phyloP scores from a whole-genome alignment of 306 rosid species.

The Abrus precatorius region DNA sequence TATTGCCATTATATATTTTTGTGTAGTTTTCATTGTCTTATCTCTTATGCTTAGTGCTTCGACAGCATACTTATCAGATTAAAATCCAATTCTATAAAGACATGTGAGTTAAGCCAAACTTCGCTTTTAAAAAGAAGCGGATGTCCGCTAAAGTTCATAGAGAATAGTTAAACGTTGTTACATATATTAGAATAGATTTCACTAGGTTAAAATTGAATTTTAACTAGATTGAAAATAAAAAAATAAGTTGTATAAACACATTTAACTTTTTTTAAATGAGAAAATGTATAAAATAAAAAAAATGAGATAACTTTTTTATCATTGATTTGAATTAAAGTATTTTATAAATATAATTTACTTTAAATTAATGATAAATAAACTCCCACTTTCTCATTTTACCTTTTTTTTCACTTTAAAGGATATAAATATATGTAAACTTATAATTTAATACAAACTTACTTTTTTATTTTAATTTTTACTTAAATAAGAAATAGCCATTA shows the following conservation, averaged over 20 bases:
- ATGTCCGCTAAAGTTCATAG: conserved; percentile 55
- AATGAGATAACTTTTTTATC: no score
- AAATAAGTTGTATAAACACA: not conserved
- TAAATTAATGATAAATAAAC: no score
- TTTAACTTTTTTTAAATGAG: no score
- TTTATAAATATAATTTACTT: no score
- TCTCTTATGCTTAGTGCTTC: conserved; percentile 39
- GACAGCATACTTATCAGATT: conserved; percentile 50
- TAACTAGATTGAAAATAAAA: not conserved
- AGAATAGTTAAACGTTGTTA: conserved; percentile 44
- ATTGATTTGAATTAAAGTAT: no score
- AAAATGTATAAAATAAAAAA: no score
- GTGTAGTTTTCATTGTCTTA: conserved; percentile 44
- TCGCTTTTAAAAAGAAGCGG: conserved; percentile 51
- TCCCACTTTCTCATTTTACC: not conserved
- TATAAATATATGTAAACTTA: no score
- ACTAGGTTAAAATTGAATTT: not conserved
- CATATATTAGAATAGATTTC: not conserved
- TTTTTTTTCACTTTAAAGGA: not conserved
- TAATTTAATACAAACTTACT: no score
- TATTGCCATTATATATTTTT: conserved; percentile 34
- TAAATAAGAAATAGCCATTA: not conserved
- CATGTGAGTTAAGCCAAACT: conserved; percentile 59
- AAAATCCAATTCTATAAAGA: conserved; percentile 54
- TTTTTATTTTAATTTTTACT: not conserved